phyloP scores from a whole-genome alignment of 225 moss, liverwort and hornwort species.

The Pseudisothecium myosuroides region DNA sequence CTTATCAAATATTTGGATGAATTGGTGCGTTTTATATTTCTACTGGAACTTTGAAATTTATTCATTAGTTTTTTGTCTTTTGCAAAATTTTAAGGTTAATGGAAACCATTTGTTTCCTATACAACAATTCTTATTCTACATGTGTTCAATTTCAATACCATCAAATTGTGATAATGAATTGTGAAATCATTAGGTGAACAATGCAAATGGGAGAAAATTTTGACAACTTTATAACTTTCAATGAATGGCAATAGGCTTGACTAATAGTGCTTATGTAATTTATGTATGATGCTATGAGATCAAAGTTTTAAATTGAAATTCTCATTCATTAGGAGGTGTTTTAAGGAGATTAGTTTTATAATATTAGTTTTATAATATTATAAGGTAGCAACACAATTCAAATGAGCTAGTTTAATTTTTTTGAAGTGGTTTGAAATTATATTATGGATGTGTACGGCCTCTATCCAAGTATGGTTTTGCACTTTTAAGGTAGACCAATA shows the following conservation, averaged over 20 bases:
- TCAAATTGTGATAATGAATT: background rate
- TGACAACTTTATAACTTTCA: background rate
- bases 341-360: too few relatives aligned
- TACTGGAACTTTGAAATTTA: background rate
- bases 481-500: too few relatives aligned
- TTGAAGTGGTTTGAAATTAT: too few relatives aligned
- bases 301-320: background rate
- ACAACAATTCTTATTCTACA: background rate
- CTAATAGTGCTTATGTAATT: background rate
- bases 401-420: too few relatives aligned
- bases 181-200: too few relatives aligned
- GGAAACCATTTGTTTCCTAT: background rate
- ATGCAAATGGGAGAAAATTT: background rate
- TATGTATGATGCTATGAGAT: fast-evolving
- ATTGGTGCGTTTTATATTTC: background rate
- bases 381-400: too few relatives aligned
- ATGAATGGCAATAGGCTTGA: background rate
- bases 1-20: background rate
- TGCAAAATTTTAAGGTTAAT: fast-evolving
- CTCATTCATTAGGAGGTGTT: background rate
- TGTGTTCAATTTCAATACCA: background rate
- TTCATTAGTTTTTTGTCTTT: background rate
- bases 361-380: too few relatives aligned
- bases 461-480: too few relatives aligned
- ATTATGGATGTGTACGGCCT: too few relatives aligned